Evolutionary conservation across 257 asterid genomes (phyloP), one percentile per base, ranked within the genome.

Genomic region (Solanum pinnatisectum): DNA sequence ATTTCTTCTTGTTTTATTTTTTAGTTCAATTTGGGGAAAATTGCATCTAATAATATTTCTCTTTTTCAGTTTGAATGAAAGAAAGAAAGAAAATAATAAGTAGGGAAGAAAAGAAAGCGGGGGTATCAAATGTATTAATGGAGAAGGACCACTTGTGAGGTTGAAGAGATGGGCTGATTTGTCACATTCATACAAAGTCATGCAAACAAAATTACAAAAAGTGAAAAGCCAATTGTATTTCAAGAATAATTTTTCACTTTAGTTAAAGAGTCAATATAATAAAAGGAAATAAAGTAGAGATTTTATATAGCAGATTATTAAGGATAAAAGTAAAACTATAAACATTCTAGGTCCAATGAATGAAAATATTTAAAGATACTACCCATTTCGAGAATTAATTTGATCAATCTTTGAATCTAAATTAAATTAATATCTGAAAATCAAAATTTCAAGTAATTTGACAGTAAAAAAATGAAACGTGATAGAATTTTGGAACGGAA

Each of bases 91-190:
- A 18, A 56, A 59, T 40, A 25, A 8, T 16, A 36, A 36, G 82
- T 20, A 37, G 18, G 20, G 90, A 91, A 91, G 85, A 91, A 90
- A 81, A 91, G 67, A 87, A 90, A 91, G 90, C 88, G 93, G 92
- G 93, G 94, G 91, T 63, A 91, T 91, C 88, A 44, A 84, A 86
- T 90, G 94, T 88, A 91, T 94, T 93, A 92, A 94, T 94, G 95
- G 94, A 90, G 90, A 18, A 91, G 96, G 98, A 90, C 97, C 97
- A 94, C 98, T 89, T 67, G 90, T 92, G 93, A 93, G 92, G 90
- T 77, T 92, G 91, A 93, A 89, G 94, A 95, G 93, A 94, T 94
- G 97, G 96, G 95, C 56, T 83, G 89, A 44, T 90, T 93, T 95
- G 98, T 94, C 98, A 90, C 92, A 83, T 92, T 91, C 87, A 88